Conservation (phyloP, 371 early-diverging fungal species). For the Syncephalis plumigaleata region DNA sequence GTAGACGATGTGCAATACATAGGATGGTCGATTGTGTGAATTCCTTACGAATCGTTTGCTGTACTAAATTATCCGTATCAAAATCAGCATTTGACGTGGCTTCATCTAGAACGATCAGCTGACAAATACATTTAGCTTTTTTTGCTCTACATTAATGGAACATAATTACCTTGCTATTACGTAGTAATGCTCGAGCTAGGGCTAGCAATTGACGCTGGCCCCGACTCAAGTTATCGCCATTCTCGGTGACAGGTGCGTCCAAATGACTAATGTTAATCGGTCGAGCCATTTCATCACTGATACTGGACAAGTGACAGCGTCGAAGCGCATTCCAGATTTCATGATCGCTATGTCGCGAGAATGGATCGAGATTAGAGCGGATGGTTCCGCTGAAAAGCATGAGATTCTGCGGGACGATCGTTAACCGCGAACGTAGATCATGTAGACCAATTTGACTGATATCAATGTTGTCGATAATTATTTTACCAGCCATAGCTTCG, state of each 20-base stretch:
- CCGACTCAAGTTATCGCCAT: conserved; percentile 53
- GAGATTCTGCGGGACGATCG: conserved; percentile 37
- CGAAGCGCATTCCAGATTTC: conserved; percentile 58
- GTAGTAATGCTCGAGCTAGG: conserved; percentile 57
- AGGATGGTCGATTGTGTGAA: conserved; percentile 37
- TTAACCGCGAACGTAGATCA: conserved; percentile 29
- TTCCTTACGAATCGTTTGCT: conserved; percentile 32
- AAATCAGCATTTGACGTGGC: conserved; percentile 44
- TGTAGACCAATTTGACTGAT: conserved; percentile 40
- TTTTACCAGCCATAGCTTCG: conserved; percentile 35
- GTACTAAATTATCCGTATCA: conserved; percentile 37
- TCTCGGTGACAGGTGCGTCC: conserved; percentile 22
- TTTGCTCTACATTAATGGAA: neutral
- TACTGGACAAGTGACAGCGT: conserved; percentile 31
- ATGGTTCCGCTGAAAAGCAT: conserved; percentile 35
- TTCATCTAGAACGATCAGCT: conserved; percentile 24
- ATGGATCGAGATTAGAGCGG: conserved; percentile 60
- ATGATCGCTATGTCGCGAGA: conserved; percentile 40
- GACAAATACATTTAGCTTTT: neutral
- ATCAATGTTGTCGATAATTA: conserved; percentile 52
- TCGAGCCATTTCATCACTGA: conserved; percentile 1
- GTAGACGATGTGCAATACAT: conserved; percentile 50
- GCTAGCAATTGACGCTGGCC: conserved; percentile 73
- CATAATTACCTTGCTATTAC: conserved; percentile 45
- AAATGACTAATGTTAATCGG: conserved; percentile 10